Evolutionary conservation across 306 rosid species (phyloP).

Genomic region (Sophora flavescens): DNA sequence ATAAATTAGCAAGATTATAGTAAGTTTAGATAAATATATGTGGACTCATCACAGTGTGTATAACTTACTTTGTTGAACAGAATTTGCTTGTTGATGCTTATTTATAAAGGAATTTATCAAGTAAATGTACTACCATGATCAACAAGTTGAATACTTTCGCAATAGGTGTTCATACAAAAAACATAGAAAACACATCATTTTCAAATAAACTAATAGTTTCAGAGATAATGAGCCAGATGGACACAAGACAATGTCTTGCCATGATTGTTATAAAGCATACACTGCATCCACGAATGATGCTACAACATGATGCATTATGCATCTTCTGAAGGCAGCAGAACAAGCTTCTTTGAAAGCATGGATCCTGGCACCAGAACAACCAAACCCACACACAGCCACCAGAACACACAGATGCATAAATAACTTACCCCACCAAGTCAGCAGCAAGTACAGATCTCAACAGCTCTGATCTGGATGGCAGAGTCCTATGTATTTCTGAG

Average conservation of each 20-base stretch:
- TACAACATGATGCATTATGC: neutral
- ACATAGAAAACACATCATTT: neutral
- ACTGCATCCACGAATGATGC: neutral
- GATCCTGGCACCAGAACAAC: neutral
- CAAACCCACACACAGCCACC: neutral
- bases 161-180: slow-evolving; percentile 19
- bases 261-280: neutral
- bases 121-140: neutral
- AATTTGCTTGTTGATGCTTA: slow-evolving; percentile 11
- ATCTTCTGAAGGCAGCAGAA: neutral
- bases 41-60: slow-evolving; percentile 9
- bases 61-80: slow-evolving; percentile 20
- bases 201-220: neutral
- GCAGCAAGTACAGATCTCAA: slow-evolving; percentile 95
- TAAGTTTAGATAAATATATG: slow-evolving; percentile 15
- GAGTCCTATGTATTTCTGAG: slow-evolving; percentile 93
- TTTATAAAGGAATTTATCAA: neutral
- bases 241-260: neutral
- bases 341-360: neutral
- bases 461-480: slow-evolving; percentile 88
- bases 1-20: slow-evolving; percentile 18
- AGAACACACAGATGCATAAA: slow-evolving; percentile 35
- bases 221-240: neutral
- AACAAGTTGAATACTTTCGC: slow-evolving; percentile 28
- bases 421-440: slow-evolving; percentile 91